Evolutionary conservation across 805 yeast genomes (phyloP), one percentile per base, ranked within the genome.

Genomic region (Candida nonsorbophila): DNA sequence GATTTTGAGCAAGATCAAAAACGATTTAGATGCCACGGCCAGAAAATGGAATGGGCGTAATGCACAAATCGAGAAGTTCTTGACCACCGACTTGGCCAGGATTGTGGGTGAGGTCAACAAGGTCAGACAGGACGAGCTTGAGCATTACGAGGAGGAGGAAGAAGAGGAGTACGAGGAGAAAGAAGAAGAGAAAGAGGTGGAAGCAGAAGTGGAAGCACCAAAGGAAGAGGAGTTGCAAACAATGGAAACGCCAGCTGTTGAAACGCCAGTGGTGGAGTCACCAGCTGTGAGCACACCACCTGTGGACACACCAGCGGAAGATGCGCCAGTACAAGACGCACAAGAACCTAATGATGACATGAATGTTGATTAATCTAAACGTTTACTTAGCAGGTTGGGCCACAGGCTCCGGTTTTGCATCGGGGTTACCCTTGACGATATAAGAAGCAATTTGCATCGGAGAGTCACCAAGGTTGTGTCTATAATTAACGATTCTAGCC

Each of bases 401-500:
- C 5, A 4, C 20, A 22, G 26, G 23, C 20, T 21, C 28, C 8
- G 36, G 39, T 19, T 30, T 27, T 19, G 41, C 27, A 7, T 32
- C 37, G 8, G 22, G 18, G n/a, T 33, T 30, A 33, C 86, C 84
- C 32, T 66, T 64, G 18, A 77, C 29, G 30, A 85, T 67, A 55
- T 84, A 81, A 34, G 69, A 58, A 29, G 77, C 32, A 14, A 79
- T 73, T 47, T 77, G 73, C n/a, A 49, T 33, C 7, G 75, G 49
- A 18, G 77, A 48, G 49, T 84, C 88, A 24, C 95, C 95, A 31
- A 62, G 48, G 2, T 58, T 56, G 20, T 54, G 44, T 65, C 95
- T 81, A 67, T 77, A 85, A 37, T 67, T 62, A 47, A 64, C 67
- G 32, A 90, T 74, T 62, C 98, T 76, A 25, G 61, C 48, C 21